Conservation (phyloP, 306 rosid genomes). For the Quercus engelmannii region DNA sequence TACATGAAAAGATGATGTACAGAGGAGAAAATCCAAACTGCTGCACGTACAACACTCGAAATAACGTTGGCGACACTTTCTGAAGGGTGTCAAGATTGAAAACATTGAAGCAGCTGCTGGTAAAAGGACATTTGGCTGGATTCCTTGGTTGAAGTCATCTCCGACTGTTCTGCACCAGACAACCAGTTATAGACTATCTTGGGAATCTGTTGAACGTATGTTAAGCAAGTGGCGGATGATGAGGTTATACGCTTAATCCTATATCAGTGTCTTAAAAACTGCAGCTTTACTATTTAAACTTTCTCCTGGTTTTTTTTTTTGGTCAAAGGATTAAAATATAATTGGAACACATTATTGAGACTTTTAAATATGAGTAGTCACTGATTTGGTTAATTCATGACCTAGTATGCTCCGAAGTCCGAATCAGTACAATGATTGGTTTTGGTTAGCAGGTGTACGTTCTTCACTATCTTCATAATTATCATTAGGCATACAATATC, state of each 20-base stretch:
- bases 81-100: slow-evolving; percentile 36
- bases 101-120: slow-evolving; percentile 11
- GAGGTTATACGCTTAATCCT: not conserved
- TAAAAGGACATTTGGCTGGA: not conserved
- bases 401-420: too few species aligned
- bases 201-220: slow-evolving; percentile 14
- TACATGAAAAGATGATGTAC: slow-evolving; percentile 26
- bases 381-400: too few species aligned
- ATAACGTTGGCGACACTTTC: slow-evolving; percentile 59
- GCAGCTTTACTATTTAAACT: too few species aligned
- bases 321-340: not conserved
- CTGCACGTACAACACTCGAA: slow-evolving; percentile 33
- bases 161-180: not conserved
- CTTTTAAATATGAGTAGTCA: too few species aligned
- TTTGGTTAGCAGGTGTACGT: too few species aligned
- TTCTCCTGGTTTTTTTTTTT: not conserved
- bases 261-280: too few species aligned
- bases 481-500: too few species aligned
- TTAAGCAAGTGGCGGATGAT: not conserved
- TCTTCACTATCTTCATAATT: too few species aligned
- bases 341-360: too few species aligned
- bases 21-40: slow-evolving; percentile 37
- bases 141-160: slow-evolving; percentile 27
- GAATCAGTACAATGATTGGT: too few species aligned
- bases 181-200: slow-evolving; percentile 18